A percentile compares a stretch with the other conserved stretches of the same genome.
phyloP scores from a whole-genome alignment of 2,329 filamentous ascomycete genomes.

The Ilyonectria destructans region DNA sequence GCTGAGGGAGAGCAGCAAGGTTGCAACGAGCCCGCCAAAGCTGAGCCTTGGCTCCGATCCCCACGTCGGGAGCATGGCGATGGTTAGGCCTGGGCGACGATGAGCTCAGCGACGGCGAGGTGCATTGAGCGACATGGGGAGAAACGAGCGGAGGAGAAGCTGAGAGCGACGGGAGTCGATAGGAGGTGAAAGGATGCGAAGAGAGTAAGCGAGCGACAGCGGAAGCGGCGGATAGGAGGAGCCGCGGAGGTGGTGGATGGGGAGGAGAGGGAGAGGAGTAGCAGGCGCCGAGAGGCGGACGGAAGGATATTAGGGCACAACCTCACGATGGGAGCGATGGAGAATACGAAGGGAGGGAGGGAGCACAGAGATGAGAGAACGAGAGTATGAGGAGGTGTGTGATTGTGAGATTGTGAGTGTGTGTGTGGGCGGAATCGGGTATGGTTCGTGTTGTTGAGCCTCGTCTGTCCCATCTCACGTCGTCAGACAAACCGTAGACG shows the following conservation, averaged over 20 bases:
- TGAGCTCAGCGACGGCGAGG: conserved; percentile 33
- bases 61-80: conserved; percentile 43
- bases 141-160: conserved; percentile 26
- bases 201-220: not conserved
- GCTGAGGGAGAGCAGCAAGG: conserved; percentile 47
- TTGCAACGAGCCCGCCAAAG: conserved; percentile 41
- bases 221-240: not conserved
- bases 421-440: conserved; percentile 35
- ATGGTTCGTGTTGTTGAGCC: conserved; percentile 38
- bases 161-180: conserved; percentile 11
- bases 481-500: conserved; percentile 17
- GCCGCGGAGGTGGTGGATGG: not conserved
- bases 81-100: conserved; percentile 35
- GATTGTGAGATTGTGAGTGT: no score
- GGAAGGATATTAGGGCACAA: not conserved
- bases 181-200: not conserved
- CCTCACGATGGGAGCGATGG: not conserved
- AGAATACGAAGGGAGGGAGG: conserved; percentile 1
- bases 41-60: conserved; percentile 31
- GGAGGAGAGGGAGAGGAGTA: not conserved
- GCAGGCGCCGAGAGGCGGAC: not conserved
- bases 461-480: conserved; percentile 28
- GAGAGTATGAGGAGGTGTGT: not conserved
- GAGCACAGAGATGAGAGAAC: conserved; percentile 2
- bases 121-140: conserved; percentile 41